Base-by-base conservation (phyloP, 441 rosid genomes). In the Hura crepitans region DNA sequence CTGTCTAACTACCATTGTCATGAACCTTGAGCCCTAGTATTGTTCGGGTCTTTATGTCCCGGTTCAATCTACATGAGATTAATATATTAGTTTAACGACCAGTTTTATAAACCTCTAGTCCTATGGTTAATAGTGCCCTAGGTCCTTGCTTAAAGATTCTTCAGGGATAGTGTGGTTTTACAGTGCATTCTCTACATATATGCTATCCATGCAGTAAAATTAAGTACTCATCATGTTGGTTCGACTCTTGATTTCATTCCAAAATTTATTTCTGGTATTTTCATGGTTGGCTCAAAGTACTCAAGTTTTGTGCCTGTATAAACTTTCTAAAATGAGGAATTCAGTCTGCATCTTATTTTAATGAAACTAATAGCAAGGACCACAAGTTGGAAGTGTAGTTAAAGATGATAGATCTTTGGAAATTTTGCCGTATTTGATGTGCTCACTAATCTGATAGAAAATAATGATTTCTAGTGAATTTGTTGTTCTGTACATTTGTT, bases 361-460 rank as follows among this genome's bases (percentile, higher is more conserved):
- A n/a, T n/a, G 33, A 54, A 25, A 6, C n/a, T 59, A 60, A 33
- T 39, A 14, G 28, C 11, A 15, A 62, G 50, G 2, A 22, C 4
- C 25, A 33, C 5, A 62, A n/a, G 42, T 10, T 30, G 11, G 15
- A 47, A 9, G 7, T n/a, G n/a, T n/a, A n/a, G n/a, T 63, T 17
- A 17, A 33, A 39, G 62, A 53, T 35, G 37, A 55, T 64, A 35
- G 59, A 47, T 30, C 65, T 65, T 28, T 45, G 20, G 49, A 47
- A 42, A 42, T 0, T 9, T 9, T 42, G 46, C 12, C 13, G 10
- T 42, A 42, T 33, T n/a, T n/a, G n/a, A 2, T 59, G 6, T 45
- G 51, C 23, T 25, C 11, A 28, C 15, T 64, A 20, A 9, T 64
- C 46, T 12, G 31, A 61, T 60, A 55, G 14, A 27, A 70, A 60